A percentile compares a stretch with the other conserved stretches of the same genome.
phyloP scores from a whole-genome alignment of 768 basidiomycete genomes.

The Serendipita sp. region DNA sequence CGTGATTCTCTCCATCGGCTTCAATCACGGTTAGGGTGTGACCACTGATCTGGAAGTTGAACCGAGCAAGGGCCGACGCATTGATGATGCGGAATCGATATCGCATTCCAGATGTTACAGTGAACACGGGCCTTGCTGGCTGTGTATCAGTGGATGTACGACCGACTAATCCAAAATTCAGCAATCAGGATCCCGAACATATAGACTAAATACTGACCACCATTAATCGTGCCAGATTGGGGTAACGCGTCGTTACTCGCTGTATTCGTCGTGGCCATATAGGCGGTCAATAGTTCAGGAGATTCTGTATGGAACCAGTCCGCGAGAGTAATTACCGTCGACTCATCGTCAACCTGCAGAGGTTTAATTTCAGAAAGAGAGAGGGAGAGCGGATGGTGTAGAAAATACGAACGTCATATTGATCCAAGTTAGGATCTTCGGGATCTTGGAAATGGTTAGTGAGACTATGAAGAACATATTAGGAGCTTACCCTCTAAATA shows the following conservation, averaged over 20 bases:
- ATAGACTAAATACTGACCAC: not conserved
- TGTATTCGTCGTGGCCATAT: slow-evolving; percentile 6
- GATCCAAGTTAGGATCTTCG: not conserved
- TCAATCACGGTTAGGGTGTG: slow-evolving; percentile 33
- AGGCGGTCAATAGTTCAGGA: slow-evolving; percentile 15
- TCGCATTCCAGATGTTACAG: not conserved
- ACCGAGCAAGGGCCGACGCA: slow-evolving; percentile 18
- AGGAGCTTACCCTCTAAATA: slow-evolving; percentile 29
- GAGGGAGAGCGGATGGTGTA: not conserved
- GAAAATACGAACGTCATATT: slow-evolving; percentile 21
- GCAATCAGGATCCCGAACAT: not conserved
- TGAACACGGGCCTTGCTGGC: not conserved
- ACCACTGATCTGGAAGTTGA: slow-evolving; percentile 28
- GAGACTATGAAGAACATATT: slow-evolving; percentile 10
- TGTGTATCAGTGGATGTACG: slow-evolving; percentile 11
- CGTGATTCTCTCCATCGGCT: slow-evolving; percentile 25
- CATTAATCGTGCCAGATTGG: slow-evolving; percentile 7
- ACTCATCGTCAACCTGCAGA: slow-evolving; percentile 13
- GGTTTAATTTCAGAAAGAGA: not conserved
- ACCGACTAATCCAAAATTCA: slow-evolving; percentile 3
- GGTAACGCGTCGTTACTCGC: not conserved
- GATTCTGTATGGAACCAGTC: slow-evolving; percentile 20
- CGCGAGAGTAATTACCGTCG: slow-evolving; percentile 25
- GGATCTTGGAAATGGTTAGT: not conserved
- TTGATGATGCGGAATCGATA: slow-evolving; percentile 26